A percentile compares a stretch with the other conserved stretches of the same genome.
Evolutionary conservation across 305 asterid species (phyloP).

Genomic region (Lippia alba): DNA sequence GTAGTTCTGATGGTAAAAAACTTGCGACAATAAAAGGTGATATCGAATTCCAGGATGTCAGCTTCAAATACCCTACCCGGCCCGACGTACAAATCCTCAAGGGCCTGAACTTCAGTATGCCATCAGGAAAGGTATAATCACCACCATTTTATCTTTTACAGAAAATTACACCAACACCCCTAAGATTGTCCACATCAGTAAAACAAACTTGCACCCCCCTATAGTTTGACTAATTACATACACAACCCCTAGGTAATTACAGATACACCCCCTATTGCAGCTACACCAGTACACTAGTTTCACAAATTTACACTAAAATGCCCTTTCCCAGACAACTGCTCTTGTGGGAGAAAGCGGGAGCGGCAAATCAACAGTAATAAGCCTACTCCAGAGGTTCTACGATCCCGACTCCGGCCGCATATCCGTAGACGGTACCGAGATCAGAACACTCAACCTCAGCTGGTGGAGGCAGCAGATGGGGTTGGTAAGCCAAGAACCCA

Average conservation of each 20-base stretch:
- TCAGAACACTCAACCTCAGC: conserved; percentile 37
- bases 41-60: conserved; percentile 50
- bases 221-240: too few species aligned
- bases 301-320: background rate
- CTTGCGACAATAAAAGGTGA: conserved; percentile 49
- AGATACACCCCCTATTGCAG: too few species aligned
- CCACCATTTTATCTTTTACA: background rate
- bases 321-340: conserved; percentile 55
- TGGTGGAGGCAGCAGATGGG: conserved; percentile 63
- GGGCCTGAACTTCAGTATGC: conserved; percentile 50
- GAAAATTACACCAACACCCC: background rate
- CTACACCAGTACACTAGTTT: too few species aligned
- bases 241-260: too few species aligned
- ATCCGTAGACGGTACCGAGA: conserved; percentile 42
- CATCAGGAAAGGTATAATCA: conserved; percentile 59
- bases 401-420: conserved; percentile 50
- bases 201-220: too few species aligned
- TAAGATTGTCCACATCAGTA: too few species aligned
- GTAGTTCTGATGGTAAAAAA: conserved; percentile 42
- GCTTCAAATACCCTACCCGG: conserved; percentile 62
- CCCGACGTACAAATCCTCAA: conserved; percentile 59
- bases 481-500: conserved; percentile 56
- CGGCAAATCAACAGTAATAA: conserved; percentile 55
- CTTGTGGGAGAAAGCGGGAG: conserved; percentile 63
- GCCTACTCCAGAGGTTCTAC: conserved; percentile 50